Base-by-base conservation (phyloP, 345 rosid genomes). In the Microcos paniculata region DNA sequence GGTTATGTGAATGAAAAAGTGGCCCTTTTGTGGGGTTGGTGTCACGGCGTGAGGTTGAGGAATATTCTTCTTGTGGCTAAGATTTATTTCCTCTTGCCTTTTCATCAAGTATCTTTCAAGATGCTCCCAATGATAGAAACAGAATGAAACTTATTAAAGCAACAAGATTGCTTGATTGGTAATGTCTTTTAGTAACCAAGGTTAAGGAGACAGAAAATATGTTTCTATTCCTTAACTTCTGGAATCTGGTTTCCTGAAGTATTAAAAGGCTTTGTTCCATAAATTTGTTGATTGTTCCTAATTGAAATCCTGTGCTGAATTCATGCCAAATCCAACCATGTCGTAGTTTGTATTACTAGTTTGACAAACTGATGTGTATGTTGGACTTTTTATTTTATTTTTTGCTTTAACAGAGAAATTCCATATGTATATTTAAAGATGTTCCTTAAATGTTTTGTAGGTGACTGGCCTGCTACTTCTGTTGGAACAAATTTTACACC, bases 401-500 rank as follows among this genome's bases (percentile, higher is more conserved):
- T 66, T 46, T 69, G 15, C 75, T 68, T 76, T 14, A 75, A 16
- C 55, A 70, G 40, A 26, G 23, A 42, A 69, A 24, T 71, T 76
- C 26, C 61, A 35, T 38, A 63, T 69, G 75, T 62, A 61, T 77
- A n/a, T n/a, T n/a, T n/a, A n/a, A 0, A 35, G 57, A 71, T 72
- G 72, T 53, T 79, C 19, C 53, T 78, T 72, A 26, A 42, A 68
- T 24, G 42, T 77, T 38, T 80, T 82, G 56, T 76, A 92, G 95
- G 93, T 58, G 90, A 87, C 30, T 71, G 79, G 86, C 71, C 76
- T 77, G 77, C 86, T 46, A 55, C 80, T 75, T 84, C 92, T 70
- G 80, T 90, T 13, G 92, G 95, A 64, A 85, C 95, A 67, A 89
- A 83, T 82, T 90, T 92, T 75, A 88, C 89, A 0, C 94, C 97